Evolutionary conservation across 306 rosid genomes (phyloP).

Genomic region (Cicer yamashitae): DNA sequence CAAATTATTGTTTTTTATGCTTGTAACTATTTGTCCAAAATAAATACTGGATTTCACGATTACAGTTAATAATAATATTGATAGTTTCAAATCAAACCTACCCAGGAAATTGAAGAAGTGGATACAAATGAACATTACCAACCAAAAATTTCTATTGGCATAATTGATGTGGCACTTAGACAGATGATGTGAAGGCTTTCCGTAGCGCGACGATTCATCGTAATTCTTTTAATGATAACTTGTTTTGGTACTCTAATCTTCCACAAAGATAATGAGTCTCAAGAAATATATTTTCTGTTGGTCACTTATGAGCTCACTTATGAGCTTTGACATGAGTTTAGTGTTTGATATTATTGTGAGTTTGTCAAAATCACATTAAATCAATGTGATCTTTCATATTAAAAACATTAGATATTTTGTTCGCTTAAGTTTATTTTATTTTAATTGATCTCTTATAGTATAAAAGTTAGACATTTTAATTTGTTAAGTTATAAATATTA

Average conservation of each 20-base stretch:
- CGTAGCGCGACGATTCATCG: not conserved
- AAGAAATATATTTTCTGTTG: not conserved
- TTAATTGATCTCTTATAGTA: too few species aligned
- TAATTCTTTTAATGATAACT: conserved; percentile 4
- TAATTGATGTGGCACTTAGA: conserved; percentile 61
- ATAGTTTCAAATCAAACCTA: conserved; percentile 29
- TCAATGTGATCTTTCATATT: too few species aligned
- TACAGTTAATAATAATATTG: conserved; percentile 23
- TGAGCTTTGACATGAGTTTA: conserved; percentile 20
- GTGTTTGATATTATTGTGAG: not conserved
- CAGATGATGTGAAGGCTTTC: conserved; percentile 50
- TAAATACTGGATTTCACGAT: not conserved
- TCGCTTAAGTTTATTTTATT: too few species aligned
- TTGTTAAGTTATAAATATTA: too few species aligned
- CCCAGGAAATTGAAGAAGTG: conserved; percentile 71
- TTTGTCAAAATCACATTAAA: too few species aligned
- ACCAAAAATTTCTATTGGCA: conserved; percentile 67
- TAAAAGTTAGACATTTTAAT: too few species aligned
- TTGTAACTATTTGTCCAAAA: not conserved
- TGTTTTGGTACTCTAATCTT: conserved; percentile 16
- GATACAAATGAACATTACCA: conserved; percentile 84
- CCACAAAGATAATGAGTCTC: not conserved
- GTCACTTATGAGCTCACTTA: not conserved
- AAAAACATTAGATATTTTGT: too few species aligned
- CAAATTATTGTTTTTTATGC: conserved; percentile 1